Percentiles rank a stretch among this genome's conserved stretches.
These are phyloP conservation scores for Lantana camara DNA, from an alignment of 257 asterid species.

Conservation along the genomic window DNA sequence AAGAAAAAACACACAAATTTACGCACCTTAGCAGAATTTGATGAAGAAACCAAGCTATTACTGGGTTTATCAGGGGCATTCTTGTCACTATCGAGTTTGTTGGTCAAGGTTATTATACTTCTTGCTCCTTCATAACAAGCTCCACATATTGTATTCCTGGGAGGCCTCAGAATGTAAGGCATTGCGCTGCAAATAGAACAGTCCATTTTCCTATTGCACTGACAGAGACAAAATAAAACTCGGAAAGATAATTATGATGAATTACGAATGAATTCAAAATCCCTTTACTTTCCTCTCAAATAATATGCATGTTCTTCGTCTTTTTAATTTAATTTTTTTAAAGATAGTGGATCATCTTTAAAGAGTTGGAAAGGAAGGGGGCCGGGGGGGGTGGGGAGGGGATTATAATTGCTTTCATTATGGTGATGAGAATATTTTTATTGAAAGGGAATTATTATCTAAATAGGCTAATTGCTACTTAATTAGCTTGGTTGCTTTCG, in stretches of 20 bases:
- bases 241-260: slow-evolving; percentile 2
- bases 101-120: slow-evolving; percentile 63
- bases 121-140: slow-evolving; percentile 94
- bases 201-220: slow-evolving; percentile 48
- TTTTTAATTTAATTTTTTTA: slow-evolving; percentile 1
- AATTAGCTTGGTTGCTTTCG: slow-evolving; percentile 36
- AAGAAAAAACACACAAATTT: not conserved
- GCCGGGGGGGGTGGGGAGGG: too few relatives aligned
- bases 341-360: slow-evolving; percentile 25
- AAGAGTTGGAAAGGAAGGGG: slow-evolving; percentile 41
- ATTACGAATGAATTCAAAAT: not conserved
- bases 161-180: slow-evolving; percentile 86
- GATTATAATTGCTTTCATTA: slow-evolving; percentile 45
- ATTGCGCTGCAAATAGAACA: slow-evolving; percentile 86
- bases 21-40: slow-evolving; percentile 65
- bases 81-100: slow-evolving; percentile 52
- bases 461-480: slow-evolving; percentile 28
- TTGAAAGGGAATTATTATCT: slow-evolving; percentile 27
- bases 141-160: slow-evolving; percentile 78
- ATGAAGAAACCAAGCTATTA: slow-evolving; percentile 36
- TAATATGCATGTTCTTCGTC: slow-evolving; percentile 27
- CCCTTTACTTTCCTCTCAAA: slow-evolving; percentile 27
- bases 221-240: not conserved
- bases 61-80: slow-evolving; percentile 41
- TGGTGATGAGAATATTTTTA: slow-evolving; percentile 32